phyloP scores from a whole-genome alignment of 495 filamentous ascomycete genomes.

The Penicillium simplicissimum region DNA sequence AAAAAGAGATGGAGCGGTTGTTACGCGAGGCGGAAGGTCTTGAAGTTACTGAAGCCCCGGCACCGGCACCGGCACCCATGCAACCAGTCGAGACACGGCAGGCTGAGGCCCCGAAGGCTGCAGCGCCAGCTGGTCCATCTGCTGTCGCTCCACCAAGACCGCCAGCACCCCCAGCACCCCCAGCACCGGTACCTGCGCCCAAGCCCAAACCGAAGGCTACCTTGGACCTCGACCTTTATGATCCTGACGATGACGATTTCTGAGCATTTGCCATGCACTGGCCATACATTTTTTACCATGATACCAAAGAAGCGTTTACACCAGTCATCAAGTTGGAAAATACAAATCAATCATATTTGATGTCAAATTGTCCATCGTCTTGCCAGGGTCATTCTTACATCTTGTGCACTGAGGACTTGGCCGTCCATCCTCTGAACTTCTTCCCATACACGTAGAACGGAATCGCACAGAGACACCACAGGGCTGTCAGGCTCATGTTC shows the following conservation, averaged over 20 bases:
- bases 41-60: constrained; percentile 33
- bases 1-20: constrained; percentile 46
- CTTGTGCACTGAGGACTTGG: constrained; percentile 53
- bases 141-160: constrained; percentile 19
- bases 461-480: constrained; percentile 56
- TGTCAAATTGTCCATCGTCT: background rate
- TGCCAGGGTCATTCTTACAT: constrained; percentile 36
- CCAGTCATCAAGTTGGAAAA: background rate
- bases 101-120: constrained; percentile 41
- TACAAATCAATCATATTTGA: background rate
- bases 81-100: constrained; percentile 25
- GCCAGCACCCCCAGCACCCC: constrained; percentile 21
- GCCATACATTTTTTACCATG: constrained; percentile 18
- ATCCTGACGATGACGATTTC: constrained; percentile 49
- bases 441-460: constrained; percentile 60
- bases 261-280: constrained; percentile 18
- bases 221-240: constrained; percentile 49
- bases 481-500: constrained; percentile 53
- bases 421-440: constrained; percentile 55
- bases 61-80: constrained; percentile 22
- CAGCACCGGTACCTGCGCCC: constrained; percentile 30
- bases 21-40: constrained; percentile 44
- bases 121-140: constrained; percentile 37
- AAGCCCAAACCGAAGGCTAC: constrained; percentile 44
- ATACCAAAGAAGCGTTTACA: constrained; percentile 19